Evolutionary conservation across 2,329 filamentous ascomycete genomes (phyloP), one percentile per base, ranked within the genome.

Genomic region (Meredithiella fracta): DNA sequence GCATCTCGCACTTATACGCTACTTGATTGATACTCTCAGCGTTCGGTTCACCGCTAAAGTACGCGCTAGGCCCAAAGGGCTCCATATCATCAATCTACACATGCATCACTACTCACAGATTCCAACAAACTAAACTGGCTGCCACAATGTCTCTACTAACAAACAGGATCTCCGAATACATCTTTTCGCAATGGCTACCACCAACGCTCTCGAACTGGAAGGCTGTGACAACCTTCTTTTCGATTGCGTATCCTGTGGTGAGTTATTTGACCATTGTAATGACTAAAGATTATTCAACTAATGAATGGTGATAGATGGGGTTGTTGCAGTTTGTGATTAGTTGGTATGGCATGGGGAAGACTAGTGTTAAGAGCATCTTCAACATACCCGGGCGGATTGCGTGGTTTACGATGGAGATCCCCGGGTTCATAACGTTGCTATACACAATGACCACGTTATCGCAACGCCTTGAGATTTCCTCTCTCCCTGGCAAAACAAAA

Each of bases 281-380:
- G n/a, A 26, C 37, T 14, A 26, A 5, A 49, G 31, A 3, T 44
- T 7, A 44, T 44, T 22, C n/a, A 38, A 22, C 29, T 34, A 34
- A 34, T 11, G 5, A 55, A 15, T 7, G 9, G 47, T 54, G 60
- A 29, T 59, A 94, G 88, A 64, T 88, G 60, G 82, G 82, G 0
- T 76, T 80, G 1, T 53, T 79, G 22, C 89, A 95, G 79, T 94
- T 85, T 83, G 58, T 82, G 56, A 70, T 76, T n/a, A 76, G 79
- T 56, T 95, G 80, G 77, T 92, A 96, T 67, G 86, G 86, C 53
- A 88, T 91, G 73, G 92, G 92, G 67, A 97, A 97, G 70, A 95
- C 90, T 2, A 94, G 88, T 2, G 76, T 81, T 17, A 65, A 74
- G 2, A 89, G 84, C 63, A 71, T 71, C 11, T 73, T 92, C 66